Evolutionary conservation across 2,329 filamentous ascomycete genomes (phyloP).

Genomic region (Microcyclospora tardicrescens): DNA sequence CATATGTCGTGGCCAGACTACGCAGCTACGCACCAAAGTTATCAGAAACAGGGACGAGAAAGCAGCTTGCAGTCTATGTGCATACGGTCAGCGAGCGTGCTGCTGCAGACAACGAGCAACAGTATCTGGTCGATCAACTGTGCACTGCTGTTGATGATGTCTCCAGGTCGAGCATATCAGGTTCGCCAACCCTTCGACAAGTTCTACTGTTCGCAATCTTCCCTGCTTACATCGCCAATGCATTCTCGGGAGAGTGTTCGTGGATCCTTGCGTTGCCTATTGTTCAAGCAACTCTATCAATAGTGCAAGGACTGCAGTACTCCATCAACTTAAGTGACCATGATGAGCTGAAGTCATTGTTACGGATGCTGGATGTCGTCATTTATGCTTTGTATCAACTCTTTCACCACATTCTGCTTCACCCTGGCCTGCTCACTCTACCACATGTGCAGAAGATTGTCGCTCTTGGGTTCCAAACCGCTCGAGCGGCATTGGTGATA

Average conservation of each 20-base stretch:
- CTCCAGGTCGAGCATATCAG: constrained; percentile 26
- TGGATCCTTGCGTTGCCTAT: constrained; percentile 43
- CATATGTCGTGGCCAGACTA: constrained; percentile 48
- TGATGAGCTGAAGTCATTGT: too few species aligned
- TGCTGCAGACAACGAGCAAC: constrained; percentile 44
- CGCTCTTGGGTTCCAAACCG: constrained; percentile 2
- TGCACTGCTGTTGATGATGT: constrained; percentile 34
- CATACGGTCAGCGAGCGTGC: constrained; percentile 47
- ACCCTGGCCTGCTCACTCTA: constrained; percentile 5
- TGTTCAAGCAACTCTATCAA: constrained; percentile 27
- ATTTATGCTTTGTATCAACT: too few species aligned
- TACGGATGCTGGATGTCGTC: too few species aligned
- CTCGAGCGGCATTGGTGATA: too few species aligned
- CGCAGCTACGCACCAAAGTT: constrained; percentile 47
- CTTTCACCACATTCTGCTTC: not conserved
- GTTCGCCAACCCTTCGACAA: constrained; percentile 33
- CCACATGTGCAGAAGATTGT: constrained; percentile 8
- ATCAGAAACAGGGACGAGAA: constrained; percentile 33
- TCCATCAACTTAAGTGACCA: not conserved
- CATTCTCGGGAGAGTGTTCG: constrained; percentile 32
- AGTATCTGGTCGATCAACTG: constrained; percentile 43
- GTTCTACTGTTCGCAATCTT: constrained; percentile 43
- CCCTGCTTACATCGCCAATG: constrained; percentile 42
- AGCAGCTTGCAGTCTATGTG: constrained; percentile 45
- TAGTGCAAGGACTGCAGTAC: too few species aligned